Evolutionary conservation across 2,329 filamentous ascomycete species (phyloP), one percentile per base, ranked within the genome.

Genomic region (Golovinomyces cichoracearum): DNA sequence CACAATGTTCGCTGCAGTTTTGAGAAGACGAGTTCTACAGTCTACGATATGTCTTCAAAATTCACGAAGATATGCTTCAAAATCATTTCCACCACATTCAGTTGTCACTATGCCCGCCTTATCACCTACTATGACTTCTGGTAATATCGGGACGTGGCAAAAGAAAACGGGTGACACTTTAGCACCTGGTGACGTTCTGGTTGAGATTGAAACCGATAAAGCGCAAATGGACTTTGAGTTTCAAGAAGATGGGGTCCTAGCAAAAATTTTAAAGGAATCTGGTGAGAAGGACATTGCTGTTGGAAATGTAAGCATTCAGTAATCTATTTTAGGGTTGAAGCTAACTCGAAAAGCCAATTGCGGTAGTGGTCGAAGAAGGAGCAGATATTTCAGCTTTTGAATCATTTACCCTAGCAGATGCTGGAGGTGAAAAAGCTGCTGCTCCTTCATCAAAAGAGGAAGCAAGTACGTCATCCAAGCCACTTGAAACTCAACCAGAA

Each of bases 151-250:
- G 60, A 70, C 78, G 55, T 98, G 90, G 90, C 84, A 95, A 71
- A 98, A 95, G 76, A 92, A 94, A 71, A 72, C 78, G 56, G 90
- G 90, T 62, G 90, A 98, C 65, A 62, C 70, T 53, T 78, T 98
- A 64, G 70, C 75, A 50, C 86, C 92, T 48, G 90, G 90, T 63
- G 90, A 98, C 64, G 90, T 98, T 44, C 70, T 98, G 57, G 86
- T 93, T 57, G 86, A 93, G 72, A 93, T 95, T 61, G 90, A 98
- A 74, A 98, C 90, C 59, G 90, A 98, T 68, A 98, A 98, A 74
- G 90, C 90, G 55, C 90, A 95, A 71, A 98, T 98, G 90, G 90
- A 98, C 71, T 95, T 98, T 64, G 90, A 98, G 68, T 95, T 93
- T 68, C 90, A 98, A 68, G 90, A 98, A 62, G 90, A 95, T 64